A percentile compares a stretch with the other conserved stretches of the same genome.
Conservation (phyloP, 1,139 yeast species). For the Geotrichum macrosporum region DNA sequence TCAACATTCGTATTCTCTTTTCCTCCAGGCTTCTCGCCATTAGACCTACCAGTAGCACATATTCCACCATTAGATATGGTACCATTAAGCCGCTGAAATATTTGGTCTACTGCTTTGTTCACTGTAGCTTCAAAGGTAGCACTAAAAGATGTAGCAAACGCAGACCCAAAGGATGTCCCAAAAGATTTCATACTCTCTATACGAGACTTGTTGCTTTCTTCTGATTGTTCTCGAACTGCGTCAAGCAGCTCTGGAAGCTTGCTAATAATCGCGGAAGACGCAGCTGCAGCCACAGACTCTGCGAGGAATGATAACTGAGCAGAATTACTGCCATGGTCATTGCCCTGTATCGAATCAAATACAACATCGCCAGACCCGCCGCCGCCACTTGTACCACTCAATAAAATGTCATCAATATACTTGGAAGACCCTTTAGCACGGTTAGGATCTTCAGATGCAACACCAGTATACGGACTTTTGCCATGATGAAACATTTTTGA, state of each 20-base stretch:
- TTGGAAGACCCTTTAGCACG: neutral
- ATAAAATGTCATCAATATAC: conserved; percentile 7
- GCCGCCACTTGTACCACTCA: neutral
- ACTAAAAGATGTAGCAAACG: conserved; percentile 16
- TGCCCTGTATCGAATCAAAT: conserved; percentile 6
- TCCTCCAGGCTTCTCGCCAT: too few relatives aligned
- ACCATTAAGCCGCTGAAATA: conserved; percentile 2
- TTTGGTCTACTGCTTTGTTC: conserved; percentile 11
- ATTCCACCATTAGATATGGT: too few relatives aligned
- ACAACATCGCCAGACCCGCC: neutral
- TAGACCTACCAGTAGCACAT: too few relatives aligned
- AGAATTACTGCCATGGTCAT: neutral
- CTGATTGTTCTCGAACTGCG: conserved; percentile 1
- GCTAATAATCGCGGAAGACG: conserved; percentile 7
- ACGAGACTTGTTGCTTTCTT: conserved; percentile 3
- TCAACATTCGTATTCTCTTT: too few relatives aligned
- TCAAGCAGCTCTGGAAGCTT: conserved; percentile 16
- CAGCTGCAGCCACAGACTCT: conserved; percentile 16
- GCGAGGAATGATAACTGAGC: conserved; percentile 2
- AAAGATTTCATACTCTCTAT: conserved; percentile 7
- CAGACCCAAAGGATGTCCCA: conserved; percentile 13
- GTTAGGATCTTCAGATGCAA: neutral
- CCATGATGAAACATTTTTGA: neutral
- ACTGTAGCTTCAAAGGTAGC: conserved; percentile 14
- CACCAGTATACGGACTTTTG: neutral